These are phyloP conservation scores for Gnomoniopsis sp. DNA, from an alignment of 2,329 filamentous ascomycete genomes.

Conservation along the genomic window DNA sequence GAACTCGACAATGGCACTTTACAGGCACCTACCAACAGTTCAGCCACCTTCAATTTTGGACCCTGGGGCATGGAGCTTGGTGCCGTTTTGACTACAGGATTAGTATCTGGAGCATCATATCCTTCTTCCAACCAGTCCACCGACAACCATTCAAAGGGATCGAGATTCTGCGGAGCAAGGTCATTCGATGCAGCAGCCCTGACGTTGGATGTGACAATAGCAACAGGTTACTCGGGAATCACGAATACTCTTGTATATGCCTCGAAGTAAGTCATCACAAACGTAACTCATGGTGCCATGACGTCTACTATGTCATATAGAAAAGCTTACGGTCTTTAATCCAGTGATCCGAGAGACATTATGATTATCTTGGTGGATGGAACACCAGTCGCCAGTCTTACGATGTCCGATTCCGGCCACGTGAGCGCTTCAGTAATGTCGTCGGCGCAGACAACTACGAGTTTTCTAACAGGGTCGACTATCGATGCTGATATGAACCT, in stretches of 20 bases:
- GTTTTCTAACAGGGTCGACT: background rate
- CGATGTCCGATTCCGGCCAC: background rate
- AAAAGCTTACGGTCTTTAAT: background rate
- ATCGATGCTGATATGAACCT: background rate
- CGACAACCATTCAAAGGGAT: background rate
- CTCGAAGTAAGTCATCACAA: background rate
- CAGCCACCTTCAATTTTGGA: background rate
- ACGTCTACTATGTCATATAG: background rate
- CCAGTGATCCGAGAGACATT: background rate
- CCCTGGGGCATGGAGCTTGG: background rate
- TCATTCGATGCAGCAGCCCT: background rate
- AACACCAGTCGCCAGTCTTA: background rate
- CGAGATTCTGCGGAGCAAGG: background rate
- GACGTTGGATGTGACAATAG: background rate
- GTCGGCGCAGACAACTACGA: background rate
- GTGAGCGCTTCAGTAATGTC: background rate
- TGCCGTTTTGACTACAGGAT: background rate
- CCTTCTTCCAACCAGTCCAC: background rate
- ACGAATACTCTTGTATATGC: background rate
- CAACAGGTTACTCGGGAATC: background rate
- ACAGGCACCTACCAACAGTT: background rate
- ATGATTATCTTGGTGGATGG: background rate
- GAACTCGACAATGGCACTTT: background rate
- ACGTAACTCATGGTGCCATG: too few relatives aligned
- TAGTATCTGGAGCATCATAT: background rate